phyloP scores from a whole-genome alignment of 306 rosid species.

The Vachellia collinsii region DNA sequence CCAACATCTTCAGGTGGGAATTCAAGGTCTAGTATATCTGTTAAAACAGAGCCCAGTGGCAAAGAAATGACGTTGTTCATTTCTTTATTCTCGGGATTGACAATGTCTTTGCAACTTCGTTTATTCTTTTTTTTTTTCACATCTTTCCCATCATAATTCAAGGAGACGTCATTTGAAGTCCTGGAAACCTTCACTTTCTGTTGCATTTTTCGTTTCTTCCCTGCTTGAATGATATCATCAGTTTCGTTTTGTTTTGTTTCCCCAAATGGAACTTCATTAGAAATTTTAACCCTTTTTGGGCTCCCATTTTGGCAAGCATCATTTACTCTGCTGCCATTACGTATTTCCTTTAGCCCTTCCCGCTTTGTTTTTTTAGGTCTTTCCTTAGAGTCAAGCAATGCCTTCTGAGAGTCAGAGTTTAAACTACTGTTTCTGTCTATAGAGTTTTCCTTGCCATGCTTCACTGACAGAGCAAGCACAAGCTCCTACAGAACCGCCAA shows the following conservation, averaged over 20 bases:
- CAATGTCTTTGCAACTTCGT: constrained; percentile 17
- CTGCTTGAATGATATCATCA: background rate
- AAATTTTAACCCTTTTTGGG: constrained; percentile 37
- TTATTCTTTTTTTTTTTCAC: constrained; percentile 17
- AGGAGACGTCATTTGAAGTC: constrained; percentile 25
- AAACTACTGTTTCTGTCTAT: constrained; percentile 40
- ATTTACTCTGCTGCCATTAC: constrained; percentile 53
- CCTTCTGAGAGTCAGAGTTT: constrained; percentile 24
- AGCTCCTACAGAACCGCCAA: constrained; percentile 33
- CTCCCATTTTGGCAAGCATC: constrained; percentile 37
- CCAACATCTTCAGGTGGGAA: constrained; percentile 66
- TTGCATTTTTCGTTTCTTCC: constrained; percentile 36
- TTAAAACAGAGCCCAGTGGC: constrained; percentile 58
- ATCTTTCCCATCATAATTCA: constrained; percentile 9
- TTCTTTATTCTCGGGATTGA: constrained; percentile 23
- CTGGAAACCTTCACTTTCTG: constrained; percentile 5
- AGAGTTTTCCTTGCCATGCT: constrained; percentile 64
- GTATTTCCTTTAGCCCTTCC: constrained; percentile 57
- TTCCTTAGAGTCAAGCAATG: constrained; percentile 20
- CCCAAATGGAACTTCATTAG: constrained; percentile 15
- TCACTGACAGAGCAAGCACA: constrained; percentile 18
- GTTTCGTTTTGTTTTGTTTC: constrained; percentile 36
- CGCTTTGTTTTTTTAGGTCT: constrained; percentile 50
- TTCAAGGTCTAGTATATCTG: constrained; percentile 52
- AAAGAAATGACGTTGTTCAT: constrained; percentile 37